Base-by-base conservation (phyloP, 805 yeast species). In the Candida bentonensis region DNA sequence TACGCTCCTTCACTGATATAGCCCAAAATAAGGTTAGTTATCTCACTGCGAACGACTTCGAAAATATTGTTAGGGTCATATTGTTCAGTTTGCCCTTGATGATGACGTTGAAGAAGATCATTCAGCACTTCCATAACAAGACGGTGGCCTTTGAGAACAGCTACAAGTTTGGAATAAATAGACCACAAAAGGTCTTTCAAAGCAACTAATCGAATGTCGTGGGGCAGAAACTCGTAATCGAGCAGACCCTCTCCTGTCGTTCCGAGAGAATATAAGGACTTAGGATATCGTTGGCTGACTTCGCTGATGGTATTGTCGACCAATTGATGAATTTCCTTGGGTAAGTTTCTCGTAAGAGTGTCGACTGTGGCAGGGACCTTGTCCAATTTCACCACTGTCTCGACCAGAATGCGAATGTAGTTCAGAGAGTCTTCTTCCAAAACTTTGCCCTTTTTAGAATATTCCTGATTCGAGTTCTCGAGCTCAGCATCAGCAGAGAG, bases 131-230 rank as follows among this genome's bases (percentile, higher is more conserved):
- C 87, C 47, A 66, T 65, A 3, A 86, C 69, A 1, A 80, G 78
- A 23, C 80, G 68, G 55, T 84, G 87, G 21, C 74, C 72, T 62
- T 84, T 92, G 17, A 85, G 60, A 3, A 82, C 76, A 21, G 77
- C 69, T 34, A 79, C 61, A 43, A 76, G 60, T 56, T 76, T 78
- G 23, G 75, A 65, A 53, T 82, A 86, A n/a, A 85, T 67, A 5
- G 76, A 68, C 59, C 82, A 76, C 49, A 82, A 81, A 34, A 86
- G 68, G 49, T 84, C 86, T 50, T 79, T 76, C 25, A 87, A 62
- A 0, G 84, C 69, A 0, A 71, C 59, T 0, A 78, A 72, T 11
- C 74, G 60, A 9, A 69, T 65, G 47, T 77, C 80, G 47, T 70
- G 69, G 44, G 65, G 53, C 5, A 66, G 52, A 2, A 62, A 47